A percentile compares a stretch with the other conserved stretches of the same genome.
These are phyloP conservation scores for Podila minutissima DNA, from an alignment of 192 early-diverging fungal species.

Conservation along the genomic window DNA sequence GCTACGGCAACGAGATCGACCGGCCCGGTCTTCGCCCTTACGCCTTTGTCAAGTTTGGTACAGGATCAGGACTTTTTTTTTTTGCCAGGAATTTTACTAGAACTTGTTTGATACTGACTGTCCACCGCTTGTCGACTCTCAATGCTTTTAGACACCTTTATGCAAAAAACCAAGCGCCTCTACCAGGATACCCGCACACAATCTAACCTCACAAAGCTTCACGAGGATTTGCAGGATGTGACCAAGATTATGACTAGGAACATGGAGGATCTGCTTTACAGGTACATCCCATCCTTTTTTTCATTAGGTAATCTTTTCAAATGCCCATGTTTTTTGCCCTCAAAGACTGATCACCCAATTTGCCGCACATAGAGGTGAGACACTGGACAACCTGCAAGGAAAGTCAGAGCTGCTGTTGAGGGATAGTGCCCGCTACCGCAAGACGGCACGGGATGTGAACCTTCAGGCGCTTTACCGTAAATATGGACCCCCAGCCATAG, in stretches of 20 bases:
- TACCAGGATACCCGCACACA: slow-evolving; percentile 96
- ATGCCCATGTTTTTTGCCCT: not conserved
- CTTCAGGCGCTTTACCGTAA: slow-evolving; percentile 93
- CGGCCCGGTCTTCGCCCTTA: slow-evolving; percentile 88
- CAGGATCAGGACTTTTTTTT: not conserved
- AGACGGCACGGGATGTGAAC: slow-evolving; percentile 88
- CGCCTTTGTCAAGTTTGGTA: slow-evolving; percentile 97
- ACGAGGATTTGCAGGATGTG: slow-evolving; percentile 96
- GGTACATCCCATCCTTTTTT: slow-evolving; percentile 69
- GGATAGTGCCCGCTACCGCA: slow-evolving; percentile 82
- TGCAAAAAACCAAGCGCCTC: slow-evolving; percentile 97
- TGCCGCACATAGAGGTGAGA: slow-evolving; percentile 49
- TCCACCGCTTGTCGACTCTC: not conserved
- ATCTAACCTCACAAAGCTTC: slow-evolving; percentile 90
- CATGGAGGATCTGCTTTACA: slow-evolving; percentile 94
- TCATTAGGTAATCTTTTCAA: not conserved
- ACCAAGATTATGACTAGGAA: slow-evolving; percentile 99
- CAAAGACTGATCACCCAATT: no score
- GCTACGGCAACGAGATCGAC: slow-evolving; percentile 91
- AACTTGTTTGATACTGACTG: not conserved
- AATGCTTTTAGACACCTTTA: slow-evolving; percentile 85
- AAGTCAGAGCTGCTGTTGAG: slow-evolving; percentile 63
- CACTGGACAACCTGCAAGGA: slow-evolving; percentile 71
- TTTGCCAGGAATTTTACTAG: not conserved
- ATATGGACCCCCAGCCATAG: slow-evolving; percentile 88